Evolutionary conservation across 129 eudicot species (phyloP).

Genomic region (Escallonia herrerae): DNA sequence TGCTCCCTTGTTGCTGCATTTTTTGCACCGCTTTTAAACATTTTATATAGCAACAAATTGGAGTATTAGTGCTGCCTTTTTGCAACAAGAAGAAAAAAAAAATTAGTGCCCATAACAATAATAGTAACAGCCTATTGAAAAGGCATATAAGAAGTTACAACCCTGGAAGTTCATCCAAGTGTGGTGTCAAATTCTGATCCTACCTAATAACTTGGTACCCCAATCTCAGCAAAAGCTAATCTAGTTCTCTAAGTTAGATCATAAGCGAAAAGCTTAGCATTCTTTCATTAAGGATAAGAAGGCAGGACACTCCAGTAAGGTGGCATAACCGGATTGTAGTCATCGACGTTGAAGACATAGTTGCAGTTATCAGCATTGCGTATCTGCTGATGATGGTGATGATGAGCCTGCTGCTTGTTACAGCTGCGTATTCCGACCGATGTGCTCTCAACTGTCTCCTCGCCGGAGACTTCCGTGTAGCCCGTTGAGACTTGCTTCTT

Average conservation of each 20-base stretch:
- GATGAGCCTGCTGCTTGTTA: conserved; percentile 16
- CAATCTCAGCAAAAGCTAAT: not conserved
- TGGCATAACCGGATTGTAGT: conserved; percentile 36
- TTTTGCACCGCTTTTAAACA: no score
- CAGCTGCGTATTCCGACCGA: conserved; percentile 36
- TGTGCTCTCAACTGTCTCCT: conserved; percentile 75
- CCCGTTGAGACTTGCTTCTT: conserved; percentile 39
- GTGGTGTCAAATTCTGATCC: no score
- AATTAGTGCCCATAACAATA: no score
- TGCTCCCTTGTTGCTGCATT: no score
- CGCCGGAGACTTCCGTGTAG: conserved; percentile 52
- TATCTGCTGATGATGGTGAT: no score
- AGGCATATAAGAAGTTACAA: no score
- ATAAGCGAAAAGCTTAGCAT: not conserved
- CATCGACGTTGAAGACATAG: conserved; percentile 36
- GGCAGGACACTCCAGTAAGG: conserved; percentile 53
- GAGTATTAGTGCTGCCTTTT: no score
- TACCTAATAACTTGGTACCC: not conserved
- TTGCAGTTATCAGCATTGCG: conserved; percentile 17
- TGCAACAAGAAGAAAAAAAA: no score
- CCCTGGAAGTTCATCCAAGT: no score
- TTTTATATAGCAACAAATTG: no score
- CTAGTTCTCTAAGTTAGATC: not conserved
- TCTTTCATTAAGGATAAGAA: conserved; percentile 38
- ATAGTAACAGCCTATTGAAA: no score